Percentiles rank a stretch among this genome's conserved stretches.
Evolutionary conservation across 2,329 filamentous ascomycete genomes (phyloP).

Genomic region (Tricladium varicosporioides): DNA sequence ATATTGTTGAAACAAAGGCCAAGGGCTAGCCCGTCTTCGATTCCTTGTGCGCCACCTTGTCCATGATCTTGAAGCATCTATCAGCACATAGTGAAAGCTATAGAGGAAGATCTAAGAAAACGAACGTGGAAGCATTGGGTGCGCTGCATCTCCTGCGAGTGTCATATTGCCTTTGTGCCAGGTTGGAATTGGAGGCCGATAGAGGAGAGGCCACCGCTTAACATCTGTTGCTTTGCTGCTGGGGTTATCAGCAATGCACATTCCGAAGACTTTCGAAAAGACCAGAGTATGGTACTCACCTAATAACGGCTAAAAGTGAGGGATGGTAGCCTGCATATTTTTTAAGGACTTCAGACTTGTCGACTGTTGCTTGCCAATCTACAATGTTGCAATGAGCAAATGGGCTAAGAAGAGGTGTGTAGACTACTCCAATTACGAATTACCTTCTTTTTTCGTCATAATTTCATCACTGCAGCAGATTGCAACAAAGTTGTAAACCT

Average conservation of each 20-base stretch:
- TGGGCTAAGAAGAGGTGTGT: too few species aligned
- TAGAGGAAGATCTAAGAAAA: background rate
- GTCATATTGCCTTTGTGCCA: conserved; percentile 1
- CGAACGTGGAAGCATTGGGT: conserved; percentile 29
- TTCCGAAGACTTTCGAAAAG: background rate
- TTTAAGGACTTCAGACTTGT: conserved; percentile 16
- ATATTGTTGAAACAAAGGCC: conserved; percentile 32
- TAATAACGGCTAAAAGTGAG: conserved; percentile 13
- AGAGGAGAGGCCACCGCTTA: conserved; percentile 1
- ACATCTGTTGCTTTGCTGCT: conserved; percentile 1
- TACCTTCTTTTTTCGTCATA: conserved; percentile 9
- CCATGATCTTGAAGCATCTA: conserved; percentile 30
- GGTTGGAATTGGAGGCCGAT: background rate
- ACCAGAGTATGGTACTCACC: conserved; percentile 4
- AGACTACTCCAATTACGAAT: background rate
- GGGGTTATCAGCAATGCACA: background rate
- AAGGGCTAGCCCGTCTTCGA: conserved; percentile 35
- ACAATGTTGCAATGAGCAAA: background rate
- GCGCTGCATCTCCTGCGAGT: conserved; percentile 1
- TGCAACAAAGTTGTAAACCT: conserved; percentile 21
- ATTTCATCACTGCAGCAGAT: conserved; percentile 20
- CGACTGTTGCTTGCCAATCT: conserved; percentile 23
- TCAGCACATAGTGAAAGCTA: background rate
- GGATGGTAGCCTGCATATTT: conserved; percentile 18
- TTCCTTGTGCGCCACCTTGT: conserved; percentile 35